Evolutionary conservation across 208 protist species (phyloP).

Genomic region (Trypanosoma melophagium): DNA sequence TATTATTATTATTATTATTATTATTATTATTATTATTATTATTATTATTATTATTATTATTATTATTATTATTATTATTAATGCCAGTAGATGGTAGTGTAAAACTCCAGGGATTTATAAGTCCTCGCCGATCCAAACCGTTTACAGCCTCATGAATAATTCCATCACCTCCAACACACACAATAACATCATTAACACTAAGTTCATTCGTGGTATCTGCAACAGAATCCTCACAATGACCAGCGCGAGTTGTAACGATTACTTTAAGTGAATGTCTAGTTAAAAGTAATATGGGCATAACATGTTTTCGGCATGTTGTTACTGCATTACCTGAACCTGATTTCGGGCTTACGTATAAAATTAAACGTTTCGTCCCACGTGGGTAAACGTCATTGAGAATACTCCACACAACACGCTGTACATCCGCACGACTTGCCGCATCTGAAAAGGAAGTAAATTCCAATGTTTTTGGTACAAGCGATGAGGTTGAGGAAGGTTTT

Average conservation of each 20-base stretch:
- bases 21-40: no score
- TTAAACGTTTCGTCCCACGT: conserved; percentile 50
- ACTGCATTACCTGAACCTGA: conserved; percentile 69
- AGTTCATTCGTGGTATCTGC: conserved; percentile 64
- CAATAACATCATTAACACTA: conserved; percentile 49
- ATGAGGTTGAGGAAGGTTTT: conserved; percentile 25
- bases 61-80: not conserved
- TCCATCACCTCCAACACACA: conserved; percentile 74
- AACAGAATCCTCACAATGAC: conserved; percentile 82
- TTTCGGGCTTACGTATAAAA: conserved; percentile 77
- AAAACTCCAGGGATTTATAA: no score
- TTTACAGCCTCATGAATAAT: conserved; percentile 85
- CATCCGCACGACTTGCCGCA: conserved; percentile 10
- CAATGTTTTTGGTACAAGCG: no score
- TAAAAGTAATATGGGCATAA: conserved; percentile 71
- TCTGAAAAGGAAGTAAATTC: conserved; percentile 34
- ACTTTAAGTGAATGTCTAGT: conserved; percentile 59
- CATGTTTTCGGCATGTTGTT: conserved; percentile 47
- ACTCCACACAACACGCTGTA: conserved; percentile 29
- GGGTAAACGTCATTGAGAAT: conserved; percentile 57
- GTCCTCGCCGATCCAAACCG: conserved; percentile 64
- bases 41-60: conserved; percentile 4
- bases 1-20: no score
- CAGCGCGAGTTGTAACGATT: conserved; percentile 54
- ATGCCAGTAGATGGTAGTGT: no score